Evolutionary conservation across 768 basidiomycete species (phyloP), one percentile per base, ranked within the genome.

Genomic region (Leccinellum luteum): DNA sequence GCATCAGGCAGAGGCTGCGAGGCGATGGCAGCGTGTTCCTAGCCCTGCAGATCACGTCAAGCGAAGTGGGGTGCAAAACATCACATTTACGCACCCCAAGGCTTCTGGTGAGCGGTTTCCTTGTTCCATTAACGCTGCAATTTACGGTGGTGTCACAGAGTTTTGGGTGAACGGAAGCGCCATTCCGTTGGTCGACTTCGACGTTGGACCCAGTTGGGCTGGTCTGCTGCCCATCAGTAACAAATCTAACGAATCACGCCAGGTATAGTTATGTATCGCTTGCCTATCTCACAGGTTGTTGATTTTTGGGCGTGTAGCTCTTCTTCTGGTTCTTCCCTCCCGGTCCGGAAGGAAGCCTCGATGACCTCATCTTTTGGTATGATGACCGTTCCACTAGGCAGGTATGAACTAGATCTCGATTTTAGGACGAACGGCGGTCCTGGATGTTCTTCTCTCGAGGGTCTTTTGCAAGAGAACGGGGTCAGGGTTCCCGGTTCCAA

Each of bases 241-340:
- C 31, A 71, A 76, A 8, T 41, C 76, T 10, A 76, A 86, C 48
- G 89, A 91, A 71, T 87, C 86, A 6, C 80, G 88, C 45, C 78
- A 90, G 80, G 87, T 86, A 21, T 17, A 15, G 35, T 17, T 35
- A 6, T 35, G 1, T 35, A 35, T 35, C 17, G 35, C 17, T 17
- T 17, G 3, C 6, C 17, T 35, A 4, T 17, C 35, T 15, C 34
- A 35, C 7, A 35, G 35, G 35, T 35, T 35, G 6, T 17, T 51
- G 32, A 55, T n/a, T 5, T 14, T 28, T n/a, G 13, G 9, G 10
- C 15, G 5, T 34, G 0, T 54, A 90, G 87, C 79, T 90, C 15
- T 91, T 86, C 76, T 91, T 91, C 74, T 90, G 89, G 89, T 86
- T 89, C 73, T 90, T 89, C 76, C 89, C 89, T 54, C 86, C 89